Evolutionary conservation across 495 filamentous ascomycete species (phyloP), one percentile per base, ranked within the genome.

Genomic region (Cercophora sp.): DNA sequence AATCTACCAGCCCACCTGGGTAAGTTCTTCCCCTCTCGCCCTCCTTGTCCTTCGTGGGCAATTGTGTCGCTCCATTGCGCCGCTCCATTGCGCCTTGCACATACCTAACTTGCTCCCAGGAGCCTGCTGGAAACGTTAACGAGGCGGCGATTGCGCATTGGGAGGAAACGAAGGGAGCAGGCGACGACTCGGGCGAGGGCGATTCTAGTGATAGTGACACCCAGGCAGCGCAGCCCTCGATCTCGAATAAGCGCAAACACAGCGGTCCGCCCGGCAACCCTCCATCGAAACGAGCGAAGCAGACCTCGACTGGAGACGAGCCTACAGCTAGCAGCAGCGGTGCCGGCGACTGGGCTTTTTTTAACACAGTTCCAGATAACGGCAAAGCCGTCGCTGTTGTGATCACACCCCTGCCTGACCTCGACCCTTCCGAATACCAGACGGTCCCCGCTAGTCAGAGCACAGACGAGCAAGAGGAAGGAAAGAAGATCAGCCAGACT

Each of bases 1-100:
- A 48, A 44, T 20, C 1, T 70, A 70, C 53, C 23, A 52, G 18
- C 70, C 67, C 16, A 67, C 62, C 41, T 76, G 73, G 73, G 73
- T 75, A 72, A 16, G 61, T 50, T 13, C 11, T 8, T 5, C 10
- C 41, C 29, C 8, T 18, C 2, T n/a, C n/a, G n/a, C n/a, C n/a
- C n/a, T n/a, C n/a, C n/a, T n/a, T n/a, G n/a, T n/a, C n/a, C n/a
- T n/a, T n/a, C n/a, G n/a, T n/a, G n/a, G n/a, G n/a, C n/a, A n/a
- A n/a, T n/a, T n/a, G n/a, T n/a, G n/a, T n/a, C n/a, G n/a, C n/a
- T n/a, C n/a, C n/a, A n/a, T n/a, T n/a, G n/a, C n/a, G 16, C 34
- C 36, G 11, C 47, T 10, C 18, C 2, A 6, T 16, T 18, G 13
- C 36, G 43, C 18, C 27, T 6, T 37, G 8, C 20, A 4, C 25